Conservation (phyloP, 148 eudicot genomes). For the Oxyria digyna region DNA sequence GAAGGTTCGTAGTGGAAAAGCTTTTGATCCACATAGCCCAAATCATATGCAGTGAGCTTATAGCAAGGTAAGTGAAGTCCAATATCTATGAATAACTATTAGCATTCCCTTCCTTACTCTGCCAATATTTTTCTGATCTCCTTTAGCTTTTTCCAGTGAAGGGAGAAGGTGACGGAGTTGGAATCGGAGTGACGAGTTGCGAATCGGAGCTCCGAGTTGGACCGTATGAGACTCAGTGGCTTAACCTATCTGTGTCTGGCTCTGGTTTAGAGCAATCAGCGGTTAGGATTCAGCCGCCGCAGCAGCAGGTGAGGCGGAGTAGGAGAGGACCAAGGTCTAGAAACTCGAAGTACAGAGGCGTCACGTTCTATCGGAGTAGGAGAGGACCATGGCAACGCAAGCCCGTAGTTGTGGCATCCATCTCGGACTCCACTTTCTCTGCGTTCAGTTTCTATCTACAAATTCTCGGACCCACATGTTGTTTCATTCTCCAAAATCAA, state of each 20-base stretch:
- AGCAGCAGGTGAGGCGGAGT: too few species aligned
- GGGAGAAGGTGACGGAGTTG: too few species aligned
- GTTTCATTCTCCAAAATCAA: neutral
- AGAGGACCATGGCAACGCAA: neutral
- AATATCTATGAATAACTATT: neutral
- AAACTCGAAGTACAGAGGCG: too few species aligned
- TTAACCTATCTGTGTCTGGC: too few species aligned
- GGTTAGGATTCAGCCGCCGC: too few species aligned
- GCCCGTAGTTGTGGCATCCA: neutral
- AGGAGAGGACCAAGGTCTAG: too few species aligned
- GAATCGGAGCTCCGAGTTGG: too few species aligned
- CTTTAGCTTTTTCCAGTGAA: neutral
- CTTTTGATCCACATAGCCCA: conserved; percentile 85
- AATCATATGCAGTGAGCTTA: conserved; percentile 99
- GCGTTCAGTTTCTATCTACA: neutral
- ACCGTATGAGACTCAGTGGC: too few species aligned
- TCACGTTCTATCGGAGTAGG: too few species aligned
- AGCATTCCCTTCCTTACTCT: neutral
- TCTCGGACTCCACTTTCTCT: conserved; percentile 3
- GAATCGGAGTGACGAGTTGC: too few species aligned
- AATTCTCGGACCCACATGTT: conserved; percentile 1
- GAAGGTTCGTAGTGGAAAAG: conserved; percentile 67
- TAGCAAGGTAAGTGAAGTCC: conserved; percentile 35
- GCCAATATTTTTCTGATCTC: neutral
- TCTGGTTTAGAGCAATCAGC: too few species aligned